Conservation (phyloP, 306 rosid genomes). For the Lathyrus tuberosus region DNA sequence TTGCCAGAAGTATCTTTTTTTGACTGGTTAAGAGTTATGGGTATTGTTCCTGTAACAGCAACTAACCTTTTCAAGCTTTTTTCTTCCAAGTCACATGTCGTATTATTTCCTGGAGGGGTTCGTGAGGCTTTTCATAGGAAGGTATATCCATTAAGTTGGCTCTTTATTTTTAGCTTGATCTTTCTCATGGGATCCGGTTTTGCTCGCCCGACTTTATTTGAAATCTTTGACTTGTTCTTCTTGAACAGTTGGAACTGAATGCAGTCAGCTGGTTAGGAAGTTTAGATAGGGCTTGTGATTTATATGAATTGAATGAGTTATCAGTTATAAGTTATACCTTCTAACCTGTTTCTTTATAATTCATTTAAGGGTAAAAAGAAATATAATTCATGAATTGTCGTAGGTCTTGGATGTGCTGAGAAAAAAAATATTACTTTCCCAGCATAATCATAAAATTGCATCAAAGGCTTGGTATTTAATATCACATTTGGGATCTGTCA, state of each 20-base stretch:
- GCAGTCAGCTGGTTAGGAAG: background rate
- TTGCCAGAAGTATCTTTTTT: constrained; percentile 54
- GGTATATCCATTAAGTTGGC: constrained; percentile 47
- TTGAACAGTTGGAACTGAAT: background rate
- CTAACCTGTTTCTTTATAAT: background rate
- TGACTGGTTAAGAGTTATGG: constrained; percentile 72
- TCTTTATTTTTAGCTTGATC: constrained; percentile 20
- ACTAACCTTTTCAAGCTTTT: constrained; percentile 72
- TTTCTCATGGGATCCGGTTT: constrained; percentile 9
- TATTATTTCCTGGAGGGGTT: constrained; percentile 89
- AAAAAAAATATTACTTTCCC: no score
- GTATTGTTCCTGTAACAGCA: constrained; percentile 77
- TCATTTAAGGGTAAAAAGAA: background rate
- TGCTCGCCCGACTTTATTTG: constrained; percentile 9
- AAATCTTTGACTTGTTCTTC: constrained; percentile 7
- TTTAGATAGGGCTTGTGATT: background rate
- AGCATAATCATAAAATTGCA: no score
- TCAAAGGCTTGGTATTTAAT: background rate
- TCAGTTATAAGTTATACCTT: background rate
- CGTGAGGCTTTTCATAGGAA: constrained; percentile 94
- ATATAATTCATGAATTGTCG: background rate
- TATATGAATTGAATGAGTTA: background rate
- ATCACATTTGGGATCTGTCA: background rate
- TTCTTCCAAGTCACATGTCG: constrained; percentile 75
- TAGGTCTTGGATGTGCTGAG: background rate